phyloP scores from a whole-genome alignment of 768 basidiomycete genomes.

The Trametes meyenii region DNA sequence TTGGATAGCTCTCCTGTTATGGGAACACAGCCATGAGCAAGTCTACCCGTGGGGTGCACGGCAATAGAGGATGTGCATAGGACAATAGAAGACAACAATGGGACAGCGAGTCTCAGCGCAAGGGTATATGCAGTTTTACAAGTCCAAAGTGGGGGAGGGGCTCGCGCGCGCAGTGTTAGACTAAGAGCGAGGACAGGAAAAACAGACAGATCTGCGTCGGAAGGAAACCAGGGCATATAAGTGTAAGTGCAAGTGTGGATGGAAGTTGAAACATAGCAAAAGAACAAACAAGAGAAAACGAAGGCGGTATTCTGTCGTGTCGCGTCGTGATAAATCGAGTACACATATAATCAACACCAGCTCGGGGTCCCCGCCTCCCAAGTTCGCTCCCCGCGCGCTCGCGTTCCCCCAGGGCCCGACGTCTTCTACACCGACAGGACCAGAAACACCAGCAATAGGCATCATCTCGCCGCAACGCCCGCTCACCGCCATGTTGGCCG shows the following conservation, averaged over 20 bases:
- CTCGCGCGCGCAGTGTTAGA: background rate
- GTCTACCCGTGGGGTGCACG: background rate
- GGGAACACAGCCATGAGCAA: background rate
- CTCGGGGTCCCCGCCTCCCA: conserved; percentile 15
- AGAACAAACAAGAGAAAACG: conserved; percentile 17
- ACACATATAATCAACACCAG: conserved; percentile 10
- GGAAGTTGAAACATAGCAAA: conserved; percentile 18
- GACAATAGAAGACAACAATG: conserved; percentile 21
- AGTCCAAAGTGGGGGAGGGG: background rate
- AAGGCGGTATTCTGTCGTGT: conserved; percentile 15
- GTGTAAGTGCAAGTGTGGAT: conserved; percentile 5
- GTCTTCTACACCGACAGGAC: background rate
- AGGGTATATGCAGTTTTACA: conserved; percentile 26
- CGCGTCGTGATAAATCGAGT: conserved; percentile 22
- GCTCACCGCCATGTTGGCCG: conserved; percentile 64
- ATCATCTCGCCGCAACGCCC: background rate
- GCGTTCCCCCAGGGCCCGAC: too few species aligned
- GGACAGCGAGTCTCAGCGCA: background rate
- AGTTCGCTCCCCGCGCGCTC: background rate
- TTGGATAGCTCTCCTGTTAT: background rate
- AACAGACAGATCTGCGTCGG: too few species aligned
- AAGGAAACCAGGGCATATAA: background rate
- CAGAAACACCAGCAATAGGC: background rate
- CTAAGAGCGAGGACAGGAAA: background rate
- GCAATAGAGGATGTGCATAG: conserved; percentile 21